Evolutionary conservation across 805 yeast species (phyloP).

Genomic region (Ogataea parapolymorpha): DNA sequence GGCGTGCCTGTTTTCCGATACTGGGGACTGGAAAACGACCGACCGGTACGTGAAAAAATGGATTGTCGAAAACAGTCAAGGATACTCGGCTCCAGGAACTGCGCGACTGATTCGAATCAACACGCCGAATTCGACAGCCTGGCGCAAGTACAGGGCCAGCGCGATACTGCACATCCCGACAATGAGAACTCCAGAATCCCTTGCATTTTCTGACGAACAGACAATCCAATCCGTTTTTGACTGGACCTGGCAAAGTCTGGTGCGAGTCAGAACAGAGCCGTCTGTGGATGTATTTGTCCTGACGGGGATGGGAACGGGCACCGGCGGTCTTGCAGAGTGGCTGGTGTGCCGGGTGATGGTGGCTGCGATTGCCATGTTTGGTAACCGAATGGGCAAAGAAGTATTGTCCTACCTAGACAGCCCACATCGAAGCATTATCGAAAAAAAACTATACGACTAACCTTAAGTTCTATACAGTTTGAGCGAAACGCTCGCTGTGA

Average conservation of each 20-base stretch:
- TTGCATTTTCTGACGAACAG: slow-evolving; percentile 8
- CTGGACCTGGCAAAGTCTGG: slow-evolving; percentile 36
- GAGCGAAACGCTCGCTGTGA: slow-evolving; percentile 22
- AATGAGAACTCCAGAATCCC: slow-evolving; percentile 35
- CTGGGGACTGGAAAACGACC: slow-evolving; percentile 16
- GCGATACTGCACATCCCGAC: slow-evolving; percentile 38
- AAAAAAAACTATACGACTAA: background rate
- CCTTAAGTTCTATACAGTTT: slow-evolving; percentile 17
- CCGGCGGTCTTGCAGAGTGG: slow-evolving; percentile 33
- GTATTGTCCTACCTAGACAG: slow-evolving; percentile 15
- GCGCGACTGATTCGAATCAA: slow-evolving; percentile 32
- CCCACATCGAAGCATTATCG: background rate
- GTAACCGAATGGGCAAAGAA: slow-evolving; percentile 7
- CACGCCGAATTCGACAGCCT: slow-evolving; percentile 27
- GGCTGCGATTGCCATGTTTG: slow-evolving; percentile 32
- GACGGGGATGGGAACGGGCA: slow-evolving; percentile 42
- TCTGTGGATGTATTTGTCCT: slow-evolving; percentile 25
- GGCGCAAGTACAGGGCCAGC: slow-evolving; percentile 28
- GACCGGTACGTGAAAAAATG: slow-evolving; percentile 24
- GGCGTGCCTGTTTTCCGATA: slow-evolving; percentile 27
- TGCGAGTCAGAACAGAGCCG: slow-evolving; percentile 24
- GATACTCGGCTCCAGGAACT: slow-evolving; percentile 33
- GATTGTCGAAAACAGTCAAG: slow-evolving; percentile 20
- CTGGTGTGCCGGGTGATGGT: slow-evolving; percentile 36
- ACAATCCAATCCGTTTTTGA: slow-evolving; percentile 32